Percentiles rank a stretch among this genome's conserved stretches.
Evolutionary conservation across 495 filamentous ascomycete species (phyloP).

Genomic region (Amphirosellinia nigrospora): DNA sequence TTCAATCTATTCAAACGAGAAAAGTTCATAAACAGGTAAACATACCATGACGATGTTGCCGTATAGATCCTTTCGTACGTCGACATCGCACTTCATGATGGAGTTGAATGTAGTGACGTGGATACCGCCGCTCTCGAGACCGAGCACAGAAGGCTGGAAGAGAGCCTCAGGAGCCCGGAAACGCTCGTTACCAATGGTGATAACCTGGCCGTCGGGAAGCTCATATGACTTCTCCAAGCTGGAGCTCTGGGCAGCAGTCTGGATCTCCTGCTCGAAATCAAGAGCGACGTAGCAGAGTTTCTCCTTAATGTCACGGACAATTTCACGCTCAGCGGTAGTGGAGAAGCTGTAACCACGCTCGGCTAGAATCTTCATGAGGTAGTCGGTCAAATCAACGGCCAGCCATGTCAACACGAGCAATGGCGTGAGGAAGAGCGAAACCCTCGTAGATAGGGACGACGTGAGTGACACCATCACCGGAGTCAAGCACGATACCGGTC

Average conservation of each 20-base stretch:
- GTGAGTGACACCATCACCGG: constrained; percentile 99
- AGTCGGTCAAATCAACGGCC: constrained; percentile 99
- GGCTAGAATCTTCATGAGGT: constrained; percentile 99
- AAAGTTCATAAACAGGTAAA: constrained; percentile 36
- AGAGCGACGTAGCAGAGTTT: constrained; percentile 99
- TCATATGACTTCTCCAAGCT: constrained; percentile 99
- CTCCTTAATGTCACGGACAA: constrained; percentile 99
- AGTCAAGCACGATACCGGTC: constrained; percentile 99
- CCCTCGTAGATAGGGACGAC: constrained; percentile 99
- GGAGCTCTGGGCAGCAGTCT: constrained; percentile 96
- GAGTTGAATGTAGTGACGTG: constrained; percentile 99
- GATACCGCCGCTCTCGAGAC: constrained; percentile 98
- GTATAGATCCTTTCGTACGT: constrained; percentile 99
- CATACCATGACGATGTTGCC: constrained; percentile 99
- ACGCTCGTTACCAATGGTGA: constrained; percentile 99
- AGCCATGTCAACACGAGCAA: constrained; percentile 99
- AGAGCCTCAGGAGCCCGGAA: constrained; percentile 99
- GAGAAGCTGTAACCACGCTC: constrained; percentile 99
- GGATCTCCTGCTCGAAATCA: constrained; percentile 99
- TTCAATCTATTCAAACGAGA: constrained; percentile 28
- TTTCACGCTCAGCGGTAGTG: constrained; percentile 99
- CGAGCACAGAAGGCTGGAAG: constrained; percentile 97
- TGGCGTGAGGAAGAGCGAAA: constrained; percentile 99
- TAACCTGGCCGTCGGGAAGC: constrained; percentile 99
- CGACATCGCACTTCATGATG: constrained; percentile 99